Evolutionary conservation across 148 eudicot species (phyloP).

Genomic region (Nepenthes gracilis): DNA sequence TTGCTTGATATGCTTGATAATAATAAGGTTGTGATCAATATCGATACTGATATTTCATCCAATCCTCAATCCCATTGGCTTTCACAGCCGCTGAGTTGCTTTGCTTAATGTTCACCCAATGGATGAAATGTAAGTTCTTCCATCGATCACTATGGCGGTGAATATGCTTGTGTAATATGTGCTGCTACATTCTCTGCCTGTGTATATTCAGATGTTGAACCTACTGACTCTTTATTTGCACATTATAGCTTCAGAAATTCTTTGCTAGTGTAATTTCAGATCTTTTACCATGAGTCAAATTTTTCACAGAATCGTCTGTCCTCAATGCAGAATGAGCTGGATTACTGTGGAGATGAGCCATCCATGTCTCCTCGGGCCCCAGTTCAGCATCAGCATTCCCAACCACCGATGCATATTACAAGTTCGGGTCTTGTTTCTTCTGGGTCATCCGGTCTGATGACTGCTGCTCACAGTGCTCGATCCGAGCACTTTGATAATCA

Average conservation of each 20-base stretch:
- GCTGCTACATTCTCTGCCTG: no score
- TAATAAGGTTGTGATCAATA: no score
- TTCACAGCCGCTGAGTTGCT: no score
- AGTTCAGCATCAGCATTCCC: slow-evolving; percentile 12
- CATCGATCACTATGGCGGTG: no score
- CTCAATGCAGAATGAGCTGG: slow-evolving; percentile 22
- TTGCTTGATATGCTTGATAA: no score
- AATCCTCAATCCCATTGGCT: no score
- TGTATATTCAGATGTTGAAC: no score
- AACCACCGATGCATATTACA: slow-evolving; percentile 11
- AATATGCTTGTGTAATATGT: no score
- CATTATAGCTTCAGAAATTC: background rate
- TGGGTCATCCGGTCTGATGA: slow-evolving; percentile 9
- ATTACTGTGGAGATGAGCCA: slow-evolving; percentile 24
- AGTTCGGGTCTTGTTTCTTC: slow-evolving; percentile 16
- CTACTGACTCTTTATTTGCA: no score
- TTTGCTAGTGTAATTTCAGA: background rate
- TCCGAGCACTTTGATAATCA: slow-evolving; percentile 48
- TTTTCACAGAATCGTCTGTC: background rate
- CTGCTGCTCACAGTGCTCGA: slow-evolving; percentile 22
- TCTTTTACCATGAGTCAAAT: background rate
- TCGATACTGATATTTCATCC: no score
- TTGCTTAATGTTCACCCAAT: no score
- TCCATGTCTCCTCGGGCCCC: slow-evolving; percentile 34
- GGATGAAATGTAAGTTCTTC: no score